Evolutionary conservation across 768 basidiomycete genomes (phyloP).

Genomic region (Lentinula sp.): DNA sequence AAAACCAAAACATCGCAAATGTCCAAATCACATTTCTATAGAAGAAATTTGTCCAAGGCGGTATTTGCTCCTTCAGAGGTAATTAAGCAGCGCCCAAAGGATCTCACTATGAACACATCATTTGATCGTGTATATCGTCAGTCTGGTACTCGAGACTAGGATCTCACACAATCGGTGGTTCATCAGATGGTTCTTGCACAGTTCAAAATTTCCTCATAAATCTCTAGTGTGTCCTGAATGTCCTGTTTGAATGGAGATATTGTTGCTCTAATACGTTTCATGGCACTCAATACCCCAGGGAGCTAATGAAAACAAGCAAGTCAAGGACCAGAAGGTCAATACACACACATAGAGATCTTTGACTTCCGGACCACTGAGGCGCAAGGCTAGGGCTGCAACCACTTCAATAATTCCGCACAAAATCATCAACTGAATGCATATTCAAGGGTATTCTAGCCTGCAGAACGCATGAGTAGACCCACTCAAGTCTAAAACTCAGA

Average conservation of each 20-base stretch:
- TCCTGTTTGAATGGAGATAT: background rate
- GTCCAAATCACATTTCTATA: constrained; percentile 99
- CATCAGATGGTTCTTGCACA: background rate
- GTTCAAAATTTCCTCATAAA: background rate
- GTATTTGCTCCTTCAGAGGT: background rate
- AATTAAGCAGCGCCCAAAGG: background rate
- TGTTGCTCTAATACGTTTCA: background rate
- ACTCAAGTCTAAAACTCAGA: background rate
- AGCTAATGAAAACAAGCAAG: background rate
- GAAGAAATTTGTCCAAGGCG: constrained; percentile 44
- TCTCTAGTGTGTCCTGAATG: background rate
- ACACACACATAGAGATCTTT: background rate
- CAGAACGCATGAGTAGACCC: background rate
- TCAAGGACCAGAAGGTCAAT: background rate
- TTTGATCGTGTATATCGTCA: too few species aligned
- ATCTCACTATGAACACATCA: background rate
- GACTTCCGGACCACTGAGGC: background rate
- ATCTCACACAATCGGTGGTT: background rate
- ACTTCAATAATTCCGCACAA: background rate
- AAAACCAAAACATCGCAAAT: constrained; percentile 89
- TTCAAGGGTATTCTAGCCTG: background rate
- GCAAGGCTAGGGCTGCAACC: background rate
- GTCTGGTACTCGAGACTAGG: background rate
- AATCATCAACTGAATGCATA: background rate
- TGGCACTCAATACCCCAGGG: background rate